These are phyloP conservation scores for Imleria badia DNA, from an alignment of 768 basidiomycete species.

Conservation along the genomic window DNA sequence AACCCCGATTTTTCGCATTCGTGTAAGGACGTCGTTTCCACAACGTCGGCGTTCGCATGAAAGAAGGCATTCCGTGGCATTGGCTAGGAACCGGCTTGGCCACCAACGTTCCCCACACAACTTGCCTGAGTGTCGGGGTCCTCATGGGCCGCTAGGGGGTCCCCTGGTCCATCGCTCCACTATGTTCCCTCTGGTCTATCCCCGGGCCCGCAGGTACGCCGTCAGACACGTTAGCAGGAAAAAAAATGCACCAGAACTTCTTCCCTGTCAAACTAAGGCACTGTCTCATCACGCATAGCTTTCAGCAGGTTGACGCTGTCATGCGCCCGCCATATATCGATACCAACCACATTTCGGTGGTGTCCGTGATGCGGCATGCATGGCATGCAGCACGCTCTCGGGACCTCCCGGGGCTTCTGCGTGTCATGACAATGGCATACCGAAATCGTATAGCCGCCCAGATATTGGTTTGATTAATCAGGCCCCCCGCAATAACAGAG, in stretches of 20 bases:
- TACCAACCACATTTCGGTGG: neutral
- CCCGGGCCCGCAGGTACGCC: neutral
- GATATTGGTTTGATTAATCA: neutral
- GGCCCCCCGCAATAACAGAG: neutral
- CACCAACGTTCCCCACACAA: conserved; percentile 2
- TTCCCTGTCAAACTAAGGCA: conserved; percentile 3
- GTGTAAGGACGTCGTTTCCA: neutral
- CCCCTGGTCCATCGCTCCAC: neutral
- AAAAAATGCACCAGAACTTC: neutral
- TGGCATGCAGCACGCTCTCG: neutral
- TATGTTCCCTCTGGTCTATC: neutral
- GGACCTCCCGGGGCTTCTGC: neutral
- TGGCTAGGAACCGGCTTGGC: neutral
- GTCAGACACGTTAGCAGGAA: conserved; percentile 19
- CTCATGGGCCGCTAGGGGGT: neutral
- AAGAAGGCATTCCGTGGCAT: neutral
- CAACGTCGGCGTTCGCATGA: conserved; percentile 1
- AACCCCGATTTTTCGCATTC: neutral
- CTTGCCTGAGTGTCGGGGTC: neutral
- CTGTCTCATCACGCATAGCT: neutral
- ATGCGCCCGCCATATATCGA: neutral
- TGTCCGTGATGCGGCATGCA: neutral
- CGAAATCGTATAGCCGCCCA: neutral
- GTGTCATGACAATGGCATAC: neutral
- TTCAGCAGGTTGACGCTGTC: neutral